These are phyloP conservation scores for Viola odorata DNA, from an alignment of 345 rosid genomes.

Conservation along the genomic window DNA sequence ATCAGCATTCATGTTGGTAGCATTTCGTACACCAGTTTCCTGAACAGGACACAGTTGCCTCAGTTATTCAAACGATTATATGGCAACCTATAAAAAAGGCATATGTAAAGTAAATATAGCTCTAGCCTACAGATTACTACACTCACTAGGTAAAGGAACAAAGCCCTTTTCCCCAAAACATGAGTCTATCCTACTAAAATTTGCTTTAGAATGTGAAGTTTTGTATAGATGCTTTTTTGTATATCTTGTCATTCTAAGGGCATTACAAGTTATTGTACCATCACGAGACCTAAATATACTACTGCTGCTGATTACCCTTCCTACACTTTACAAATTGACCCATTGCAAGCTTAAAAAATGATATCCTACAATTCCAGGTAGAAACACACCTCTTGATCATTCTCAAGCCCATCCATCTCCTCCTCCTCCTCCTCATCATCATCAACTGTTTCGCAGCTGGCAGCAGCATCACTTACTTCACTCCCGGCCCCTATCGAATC, in stretches of 20 bases:
- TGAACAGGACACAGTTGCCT: slow-evolving; percentile 29
- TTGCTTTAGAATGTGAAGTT: no score
- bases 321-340: no score
- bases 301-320: not conserved
- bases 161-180: no score
- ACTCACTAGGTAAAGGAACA: no score
- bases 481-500: slow-evolving; percentile 82
- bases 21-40: slow-evolving; percentile 43
- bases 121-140: no score
- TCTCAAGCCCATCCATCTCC: slow-evolving; percentile 44
- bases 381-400: slow-evolving; percentile 66
- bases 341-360: not conserved
- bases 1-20: slow-evolving; percentile 33
- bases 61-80: slow-evolving; percentile 15
- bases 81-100: not conserved
- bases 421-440: slow-evolving; percentile 38
- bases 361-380: slow-evolving; percentile 3
- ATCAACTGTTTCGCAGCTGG: slow-evolving; percentile 93
- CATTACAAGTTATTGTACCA: not conserved
- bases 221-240: not conserved
- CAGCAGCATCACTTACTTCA: slow-evolving; percentile 80
- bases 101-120: no score
- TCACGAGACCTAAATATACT: not conserved
- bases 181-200: no score
- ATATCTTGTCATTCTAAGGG: not conserved